Evolutionary conservation across 441 rosid species (phyloP).

Genomic region (Croton setiger): DNA sequence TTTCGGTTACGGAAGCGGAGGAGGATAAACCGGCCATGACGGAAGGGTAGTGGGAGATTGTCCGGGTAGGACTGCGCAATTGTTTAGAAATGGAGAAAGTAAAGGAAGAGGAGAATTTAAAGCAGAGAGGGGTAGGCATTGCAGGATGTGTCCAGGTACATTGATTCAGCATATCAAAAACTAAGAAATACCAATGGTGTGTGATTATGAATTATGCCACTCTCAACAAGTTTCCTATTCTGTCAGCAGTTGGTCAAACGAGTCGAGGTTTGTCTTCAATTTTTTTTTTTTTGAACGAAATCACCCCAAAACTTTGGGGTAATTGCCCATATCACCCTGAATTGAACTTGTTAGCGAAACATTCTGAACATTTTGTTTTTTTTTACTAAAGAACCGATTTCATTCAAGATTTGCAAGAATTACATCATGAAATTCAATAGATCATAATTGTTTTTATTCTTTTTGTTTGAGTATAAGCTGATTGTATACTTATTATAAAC

Average conservation of each 20-base stretch:
- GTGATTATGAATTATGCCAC: too few relatives aligned
- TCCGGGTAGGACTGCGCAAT: not conserved
- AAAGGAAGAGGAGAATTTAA: constrained; percentile 27
- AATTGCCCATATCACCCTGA: too few relatives aligned
- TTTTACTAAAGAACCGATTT: too few relatives aligned
- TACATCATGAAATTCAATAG: too few relatives aligned
- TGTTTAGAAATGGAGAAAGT: constrained; percentile 22
- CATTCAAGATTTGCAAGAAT: too few relatives aligned
- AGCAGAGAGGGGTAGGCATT: constrained; percentile 39
- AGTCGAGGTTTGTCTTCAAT: not conserved
- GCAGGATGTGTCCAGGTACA: constrained; percentile 51
- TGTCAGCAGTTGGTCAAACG: not conserved
- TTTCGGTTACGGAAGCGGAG: constrained; percentile 30
- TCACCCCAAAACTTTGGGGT: too few relatives aligned
- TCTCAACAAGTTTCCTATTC: not conserved
- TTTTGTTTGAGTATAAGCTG: too few relatives aligned
- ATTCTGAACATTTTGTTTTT: too few relatives aligned
- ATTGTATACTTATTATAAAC: too few relatives aligned
- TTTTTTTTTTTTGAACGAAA: not conserved
- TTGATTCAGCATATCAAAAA: constrained; percentile 26
- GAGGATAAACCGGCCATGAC: constrained; percentile 45
- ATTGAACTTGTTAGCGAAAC: too few relatives aligned
- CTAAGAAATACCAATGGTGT: too few relatives aligned
- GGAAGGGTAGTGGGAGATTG: constrained; percentile 19
- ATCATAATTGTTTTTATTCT: too few relatives aligned